Percentiles rank a stretch among this genome's conserved stretches.
Conservation (phyloP, 805 yeast genomes). For the Candida multigemmis region DNA sequence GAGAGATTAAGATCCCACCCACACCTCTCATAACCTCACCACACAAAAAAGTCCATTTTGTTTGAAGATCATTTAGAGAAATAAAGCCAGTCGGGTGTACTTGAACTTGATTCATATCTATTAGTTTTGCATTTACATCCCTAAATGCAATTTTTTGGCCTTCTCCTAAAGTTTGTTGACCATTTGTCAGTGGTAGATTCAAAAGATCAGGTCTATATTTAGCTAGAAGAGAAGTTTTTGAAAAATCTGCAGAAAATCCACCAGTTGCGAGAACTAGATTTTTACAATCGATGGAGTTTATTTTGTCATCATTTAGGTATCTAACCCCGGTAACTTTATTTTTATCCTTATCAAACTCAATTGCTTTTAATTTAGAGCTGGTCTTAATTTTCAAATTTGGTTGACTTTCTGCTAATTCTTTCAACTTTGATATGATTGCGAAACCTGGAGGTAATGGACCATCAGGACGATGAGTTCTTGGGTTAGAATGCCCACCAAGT, state of each 20-base stretch:
- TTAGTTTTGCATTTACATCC: slow-evolving; percentile 37
- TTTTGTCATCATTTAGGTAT: slow-evolving; percentile 12
- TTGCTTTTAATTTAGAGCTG: slow-evolving; percentile 7
- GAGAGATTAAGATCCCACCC: slow-evolving; percentile 46
- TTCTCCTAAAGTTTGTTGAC: slow-evolving; percentile 49
- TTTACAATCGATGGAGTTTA: slow-evolving; percentile 4
- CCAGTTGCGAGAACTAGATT: slow-evolving; percentile 50
- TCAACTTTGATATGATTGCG: slow-evolving; percentile 42
- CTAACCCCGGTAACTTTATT: slow-evolving; percentile 33
- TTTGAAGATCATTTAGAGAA: slow-evolving; percentile 19
- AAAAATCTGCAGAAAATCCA: slow-evolving; percentile 40
- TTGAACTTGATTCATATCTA: slow-evolving; percentile 53
- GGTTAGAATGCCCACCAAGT: slow-evolving; percentile 31
- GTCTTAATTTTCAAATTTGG: slow-evolving; percentile 12
- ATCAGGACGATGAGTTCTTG: slow-evolving; percentile 31
- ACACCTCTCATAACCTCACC: slow-evolving; percentile 54
- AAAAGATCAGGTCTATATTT: slow-evolving; percentile 39
- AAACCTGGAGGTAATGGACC: slow-evolving; percentile 50
- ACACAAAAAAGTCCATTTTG: slow-evolving; percentile 44
- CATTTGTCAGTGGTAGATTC: slow-evolving; percentile 47
- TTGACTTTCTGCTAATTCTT: slow-evolving; percentile 23
- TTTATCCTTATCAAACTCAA: slow-evolving; percentile 15
- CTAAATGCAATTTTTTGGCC: slow-evolving; percentile 41
- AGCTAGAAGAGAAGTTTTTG: slow-evolving; percentile 23
- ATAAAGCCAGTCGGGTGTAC: slow-evolving; percentile 58